Evolutionary conservation across 805 yeast species (phyloP).

Genomic region (Metschnikowia matae): DNA sequence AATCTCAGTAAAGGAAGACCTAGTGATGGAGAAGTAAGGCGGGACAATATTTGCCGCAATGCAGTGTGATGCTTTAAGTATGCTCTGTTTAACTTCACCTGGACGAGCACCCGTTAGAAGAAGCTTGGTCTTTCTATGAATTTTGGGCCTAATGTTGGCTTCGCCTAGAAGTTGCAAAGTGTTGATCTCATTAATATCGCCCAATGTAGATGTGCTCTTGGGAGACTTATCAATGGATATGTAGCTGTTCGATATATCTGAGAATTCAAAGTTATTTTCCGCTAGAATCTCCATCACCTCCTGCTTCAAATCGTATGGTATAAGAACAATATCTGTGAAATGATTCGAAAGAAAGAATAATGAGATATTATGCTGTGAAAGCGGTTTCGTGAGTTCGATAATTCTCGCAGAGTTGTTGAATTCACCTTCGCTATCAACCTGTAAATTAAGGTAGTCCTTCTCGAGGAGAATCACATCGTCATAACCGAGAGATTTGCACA

Average conservation of each 20-base stretch:
- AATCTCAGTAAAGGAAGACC: conserved; percentile 49
- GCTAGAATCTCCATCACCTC: conserved; percentile 46
- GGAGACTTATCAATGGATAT: conserved; percentile 15
- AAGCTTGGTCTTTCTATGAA: conserved; percentile 38
- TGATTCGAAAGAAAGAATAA: conserved; percentile 60
- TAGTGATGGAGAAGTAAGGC: conserved; percentile 49
- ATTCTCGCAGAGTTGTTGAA: conserved; percentile 49
- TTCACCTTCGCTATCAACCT: conserved; percentile 57
- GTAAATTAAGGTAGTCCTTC: conserved; percentile 48
- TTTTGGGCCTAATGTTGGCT: conserved; percentile 39
- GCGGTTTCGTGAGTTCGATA: conserved; percentile 52
- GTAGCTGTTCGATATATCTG: conserved; percentile 43
- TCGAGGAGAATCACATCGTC: conserved; percentile 36
- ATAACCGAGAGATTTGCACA: conserved; percentile 30
- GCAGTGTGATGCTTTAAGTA: conserved; percentile 40
- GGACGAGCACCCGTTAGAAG: conserved; percentile 58
- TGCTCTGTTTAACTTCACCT: conserved; percentile 40
- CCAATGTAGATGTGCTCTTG: not conserved
- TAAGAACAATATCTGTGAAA: conserved; percentile 58
- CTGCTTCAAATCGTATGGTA: conserved; percentile 45
- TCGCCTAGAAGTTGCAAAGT: conserved; percentile 9
- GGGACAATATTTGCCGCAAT: conserved; percentile 32
- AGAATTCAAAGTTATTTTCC: conserved; percentile 40
- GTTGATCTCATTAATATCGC: conserved; percentile 1
- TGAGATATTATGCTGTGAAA: conserved; percentile 53